Base-by-base conservation (phyloP, 352 stramenopile genomes). In the Pythium biforme region DNA sequence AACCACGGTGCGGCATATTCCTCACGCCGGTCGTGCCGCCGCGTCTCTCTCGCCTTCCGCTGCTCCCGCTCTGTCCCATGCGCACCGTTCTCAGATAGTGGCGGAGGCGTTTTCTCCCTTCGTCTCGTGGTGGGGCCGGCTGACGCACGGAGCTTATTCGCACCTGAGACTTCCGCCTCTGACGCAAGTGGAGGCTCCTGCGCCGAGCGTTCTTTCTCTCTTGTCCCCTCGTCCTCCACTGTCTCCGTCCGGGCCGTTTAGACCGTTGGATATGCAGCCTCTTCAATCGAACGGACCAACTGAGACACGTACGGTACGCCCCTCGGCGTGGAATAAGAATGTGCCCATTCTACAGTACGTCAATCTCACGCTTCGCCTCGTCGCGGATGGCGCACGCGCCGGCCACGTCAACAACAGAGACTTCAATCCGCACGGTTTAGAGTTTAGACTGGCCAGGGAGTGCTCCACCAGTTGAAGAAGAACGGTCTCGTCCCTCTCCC, bases 41-140 rank as follows among this genome's bases (percentile, higher is more conserved):
- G 31, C 31, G 31, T 51, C 23, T 52, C 40, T 60, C 27, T 48
- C 29, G 41, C 34, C 17, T 19, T 34, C 10, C 31, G 37, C 15
- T 6, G 14, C 12, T n/a, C 37, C 10, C 46, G 27, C 37, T 17
- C 22, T 41, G 59, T 66, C 59, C 50, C 59, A 60, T 53, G 51
- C 14, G 59, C 47, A 66, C 39, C 27, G 41, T 66, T 66, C 59
- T 29, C 59, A 43, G 59, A 65, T 48, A 40, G 50, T 59, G 29
- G 58, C 50, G 51, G 27, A 60, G 11, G 26, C 50, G 33, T 56
- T 53, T 53, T 25, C 22, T 19, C 40, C 40, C 40, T 47, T 47
- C 40, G 40, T 25, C 40, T 2, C 19, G 20, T 37, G 31, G 31
- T 2, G 8, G 29, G 4, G 29, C 29, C 29, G 31, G 37, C 9